phyloP scores from a whole-genome alignment of 768 basidiomycete species.

The Amanita pseudoporphyria region DNA sequence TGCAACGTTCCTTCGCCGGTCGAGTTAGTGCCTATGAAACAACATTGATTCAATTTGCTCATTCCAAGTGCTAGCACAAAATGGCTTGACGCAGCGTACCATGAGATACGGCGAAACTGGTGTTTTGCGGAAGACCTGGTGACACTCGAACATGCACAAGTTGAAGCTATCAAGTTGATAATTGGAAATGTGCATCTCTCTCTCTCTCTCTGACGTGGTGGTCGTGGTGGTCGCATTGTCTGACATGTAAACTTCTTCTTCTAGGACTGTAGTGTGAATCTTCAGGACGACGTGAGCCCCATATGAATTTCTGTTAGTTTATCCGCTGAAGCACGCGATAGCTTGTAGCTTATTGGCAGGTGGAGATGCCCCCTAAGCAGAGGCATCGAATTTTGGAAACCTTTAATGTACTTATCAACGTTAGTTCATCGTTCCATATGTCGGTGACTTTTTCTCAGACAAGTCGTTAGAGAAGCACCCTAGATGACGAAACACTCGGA shows the following conservation, averaged over 20 bases:
- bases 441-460: neutral
- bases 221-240: neutral
- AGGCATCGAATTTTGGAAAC: slow-evolving; percentile 44
- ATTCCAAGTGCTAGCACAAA: slow-evolving; percentile 32
- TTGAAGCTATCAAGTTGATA: slow-evolving; percentile 46
- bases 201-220: neutral
- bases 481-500: slow-evolving; percentile 38
- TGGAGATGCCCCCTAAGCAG: slow-evolving; percentile 39
- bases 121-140: slow-evolving; percentile 59
- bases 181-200: slow-evolving; percentile 41
- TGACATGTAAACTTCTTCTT: neutral
- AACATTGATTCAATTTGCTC: slow-evolving; percentile 5
- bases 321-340: slow-evolving; percentile 17
- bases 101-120: slow-evolving; percentile 55
- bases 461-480: slow-evolving; percentile 33
- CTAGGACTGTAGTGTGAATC: slow-evolving; percentile 44
- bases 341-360: slow-evolving; percentile 63
- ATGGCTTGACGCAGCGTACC: slow-evolving; percentile 50
- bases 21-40: slow-evolving; percentile 37
- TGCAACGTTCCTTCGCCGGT: slow-evolving; percentile 58
- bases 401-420: slow-evolving; percentile 50
- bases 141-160: slow-evolving; percentile 54
- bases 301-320: neutral
- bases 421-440: slow-evolving; percentile 20
- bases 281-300: slow-evolving; percentile 53